phyloP scores from a whole-genome alignment of 495 filamentous ascomycete species.

The Lasiosphaeria miniovina region DNA sequence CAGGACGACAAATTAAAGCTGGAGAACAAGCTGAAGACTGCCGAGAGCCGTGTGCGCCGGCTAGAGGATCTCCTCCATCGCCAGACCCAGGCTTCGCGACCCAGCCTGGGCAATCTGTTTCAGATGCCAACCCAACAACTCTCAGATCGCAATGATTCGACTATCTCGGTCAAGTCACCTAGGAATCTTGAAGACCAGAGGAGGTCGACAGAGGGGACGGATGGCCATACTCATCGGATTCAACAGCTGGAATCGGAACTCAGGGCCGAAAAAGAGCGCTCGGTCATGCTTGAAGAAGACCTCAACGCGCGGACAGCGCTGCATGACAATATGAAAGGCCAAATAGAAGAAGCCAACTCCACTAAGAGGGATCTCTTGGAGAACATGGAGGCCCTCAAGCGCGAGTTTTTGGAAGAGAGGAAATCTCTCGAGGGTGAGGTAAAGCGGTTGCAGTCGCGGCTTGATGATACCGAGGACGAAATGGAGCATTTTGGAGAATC shows the following conservation, averaged over 20 bases:
- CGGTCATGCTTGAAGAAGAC: slow-evolving; percentile 57
- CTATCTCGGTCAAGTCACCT: slow-evolving; percentile 39
- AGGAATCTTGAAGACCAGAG: slow-evolving; percentile 35
- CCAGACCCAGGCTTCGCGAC: slow-evolving; percentile 68
- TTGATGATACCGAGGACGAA: slow-evolving; percentile 88
- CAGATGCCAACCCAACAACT: slow-evolving; percentile 38
- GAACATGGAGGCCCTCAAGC: slow-evolving; percentile 88
- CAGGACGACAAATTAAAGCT: slow-evolving; percentile 76
- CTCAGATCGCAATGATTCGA: slow-evolving; percentile 40
- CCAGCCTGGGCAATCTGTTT: slow-evolving; percentile 67
- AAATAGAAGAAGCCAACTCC: slow-evolving; percentile 77
- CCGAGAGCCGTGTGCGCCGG: slow-evolving; percentile 86
- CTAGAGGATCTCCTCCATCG: slow-evolving; percentile 91
- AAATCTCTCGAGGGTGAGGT: slow-evolving; percentile 76
- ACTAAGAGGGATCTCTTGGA: slow-evolving; percentile 93
- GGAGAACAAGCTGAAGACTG: slow-evolving; percentile 77
- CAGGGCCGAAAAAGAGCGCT: slow-evolving; percentile 49
- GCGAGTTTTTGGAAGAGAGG: slow-evolving; percentile 82
- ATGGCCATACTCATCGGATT: slow-evolving; percentile 53
- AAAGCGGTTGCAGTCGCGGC: slow-evolving; percentile 64
- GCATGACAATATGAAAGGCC: slow-evolving; percentile 63
- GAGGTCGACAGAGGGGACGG: slow-evolving; percentile 35
- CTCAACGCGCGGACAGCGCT: slow-evolving; percentile 54
- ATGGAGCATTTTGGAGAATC: slow-evolving; percentile 80
- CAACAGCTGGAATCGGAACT: slow-evolving; percentile 82